Evolutionary conservation across 768 basidiomycete genomes (phyloP), one percentile per base, ranked within the genome.

Genomic region (Imleria badia): DNA sequence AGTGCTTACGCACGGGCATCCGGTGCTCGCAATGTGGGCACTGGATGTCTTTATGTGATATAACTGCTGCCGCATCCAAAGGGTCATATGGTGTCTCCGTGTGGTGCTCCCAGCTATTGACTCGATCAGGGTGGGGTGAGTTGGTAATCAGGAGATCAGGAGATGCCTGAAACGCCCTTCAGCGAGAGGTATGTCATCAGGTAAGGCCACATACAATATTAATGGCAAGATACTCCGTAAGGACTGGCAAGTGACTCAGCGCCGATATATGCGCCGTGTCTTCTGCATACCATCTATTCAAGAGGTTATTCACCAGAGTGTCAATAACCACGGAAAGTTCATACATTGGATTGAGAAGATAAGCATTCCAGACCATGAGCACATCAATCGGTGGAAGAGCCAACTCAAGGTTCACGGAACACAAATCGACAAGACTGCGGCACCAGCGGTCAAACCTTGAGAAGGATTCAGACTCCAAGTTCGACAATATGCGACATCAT

Each of bases 311-410:
- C 20, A 41, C 36, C n/a, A 36, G 17, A 14, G 3, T 2, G 14
- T 6, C 8, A 13, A 19, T 5, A 29, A 17, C 12, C n/a, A 29
- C 3, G 17, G 22, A 30, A 40, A 38, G 11, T 13, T 26, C 46
- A 2, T 56, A 73, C 75, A 66, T 60, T 10, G 75, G 75, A 50
- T 74, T 75, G 33, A 75, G 69, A 29, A 72, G 59, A 59, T 76
- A 75, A 7, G 74, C 60, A 34, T 75, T 75, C 70, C 74, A 74
- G 5, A 75, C 74, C 74, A 75, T 73, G 38, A 71, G 57, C 2
- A 76, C 75, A 30, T 76, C 75, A 8, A 76, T 46, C 5, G 74
- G 74, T 2, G 75, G 74, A n/a, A 71, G 45, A 0, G 33, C 39
- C 22, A 49, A 45, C 44, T 62, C 59, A 1, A 50, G 26, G 14